Evolutionary conservation across 305 asterid genomes (phyloP).

Genomic region (Caryopteris hybrid): DNA sequence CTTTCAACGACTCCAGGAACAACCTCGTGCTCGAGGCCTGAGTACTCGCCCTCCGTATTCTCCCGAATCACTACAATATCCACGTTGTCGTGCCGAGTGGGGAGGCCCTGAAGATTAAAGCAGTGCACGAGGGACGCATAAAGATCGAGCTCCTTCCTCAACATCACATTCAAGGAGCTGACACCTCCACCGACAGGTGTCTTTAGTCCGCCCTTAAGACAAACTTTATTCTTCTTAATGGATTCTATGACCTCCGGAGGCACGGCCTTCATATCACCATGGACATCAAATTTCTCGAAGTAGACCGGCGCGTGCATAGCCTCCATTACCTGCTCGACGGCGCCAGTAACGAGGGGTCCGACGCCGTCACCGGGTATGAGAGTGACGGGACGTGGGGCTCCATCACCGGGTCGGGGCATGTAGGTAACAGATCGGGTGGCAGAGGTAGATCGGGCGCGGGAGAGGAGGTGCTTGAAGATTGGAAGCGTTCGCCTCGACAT

Average conservation of each 20-base stretch:
- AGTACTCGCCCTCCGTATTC: constrained; percentile 97
- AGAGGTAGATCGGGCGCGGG: constrained; percentile 18
- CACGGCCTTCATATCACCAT: constrained; percentile 79
- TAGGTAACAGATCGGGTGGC: constrained; percentile 73
- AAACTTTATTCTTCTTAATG: constrained; percentile 83
- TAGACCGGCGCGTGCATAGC: constrained; percentile 97
- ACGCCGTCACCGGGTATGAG: constrained; percentile 91
- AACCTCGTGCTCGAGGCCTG: constrained; percentile 98
- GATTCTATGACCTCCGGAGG: constrained; percentile 75
- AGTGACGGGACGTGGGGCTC: constrained; percentile 78
- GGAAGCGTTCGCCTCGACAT: constrained; percentile 63
- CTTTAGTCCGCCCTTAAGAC: constrained; percentile 83
- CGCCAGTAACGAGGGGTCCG: constrained; percentile 89
- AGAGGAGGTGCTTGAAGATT: constrained; percentile 38
- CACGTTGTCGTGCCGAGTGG: constrained; percentile 77
- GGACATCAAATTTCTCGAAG: constrained; percentile 76
- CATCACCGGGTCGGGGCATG: constrained; percentile 94
- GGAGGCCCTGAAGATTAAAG: constrained; percentile 70
- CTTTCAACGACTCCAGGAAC: constrained; percentile 98
- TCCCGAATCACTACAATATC: constrained; percentile 96
- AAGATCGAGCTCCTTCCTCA: constrained; percentile 88
- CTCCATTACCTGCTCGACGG: constrained; percentile 91
- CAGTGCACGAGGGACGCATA: constrained; percentile 90
- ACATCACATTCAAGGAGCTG: constrained; percentile 66
- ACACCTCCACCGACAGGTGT: constrained; percentile 99